phyloP scores from a whole-genome alignment of 371 early-diverging fungal species.

The Zychaea mexicana region DNA sequence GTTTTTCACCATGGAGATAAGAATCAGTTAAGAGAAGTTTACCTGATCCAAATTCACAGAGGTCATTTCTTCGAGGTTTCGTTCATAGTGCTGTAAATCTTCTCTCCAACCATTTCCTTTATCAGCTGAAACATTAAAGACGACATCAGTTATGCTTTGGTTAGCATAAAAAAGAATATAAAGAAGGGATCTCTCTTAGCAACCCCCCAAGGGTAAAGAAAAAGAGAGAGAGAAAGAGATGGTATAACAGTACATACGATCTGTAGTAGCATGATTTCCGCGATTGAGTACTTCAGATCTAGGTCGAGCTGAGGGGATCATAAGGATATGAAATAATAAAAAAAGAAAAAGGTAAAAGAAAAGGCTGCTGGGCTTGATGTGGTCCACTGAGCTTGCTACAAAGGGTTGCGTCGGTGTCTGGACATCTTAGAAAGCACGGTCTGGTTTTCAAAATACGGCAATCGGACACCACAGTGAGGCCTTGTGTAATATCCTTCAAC shows the following conservation, averaged over 20 bases:
- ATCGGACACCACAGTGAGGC: not conserved
- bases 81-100: slow-evolving; percentile 88
- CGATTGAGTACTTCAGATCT: slow-evolving; percentile 24
- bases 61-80: slow-evolving; percentile 93
- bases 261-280: slow-evolving; percentile 20
- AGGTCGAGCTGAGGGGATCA: slow-evolving; percentile 28
- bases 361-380: not conserved
- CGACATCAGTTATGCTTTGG: not conserved
- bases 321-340: not conserved
- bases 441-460: not conserved
- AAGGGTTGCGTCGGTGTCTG: not conserved
- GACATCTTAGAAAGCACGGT: not conserved
- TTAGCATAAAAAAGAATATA: too few relatives aligned
- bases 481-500: not conserved
- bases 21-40: too few relatives aligned
- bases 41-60: slow-evolving; percentile 81
- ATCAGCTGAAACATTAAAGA: slow-evolving; percentile 43
- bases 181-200: not conserved
- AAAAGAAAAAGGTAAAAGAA: not conserved
- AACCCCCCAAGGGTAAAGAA: too few relatives aligned
- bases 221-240: not conserved
- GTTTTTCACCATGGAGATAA: not conserved
- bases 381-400: not conserved
- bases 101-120: slow-evolving; percentile 89
- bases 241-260: slow-evolving; percentile 15